Conservation (phyloP, 148 eudicot genomes). For the Dysphania ambrosioides region DNA sequence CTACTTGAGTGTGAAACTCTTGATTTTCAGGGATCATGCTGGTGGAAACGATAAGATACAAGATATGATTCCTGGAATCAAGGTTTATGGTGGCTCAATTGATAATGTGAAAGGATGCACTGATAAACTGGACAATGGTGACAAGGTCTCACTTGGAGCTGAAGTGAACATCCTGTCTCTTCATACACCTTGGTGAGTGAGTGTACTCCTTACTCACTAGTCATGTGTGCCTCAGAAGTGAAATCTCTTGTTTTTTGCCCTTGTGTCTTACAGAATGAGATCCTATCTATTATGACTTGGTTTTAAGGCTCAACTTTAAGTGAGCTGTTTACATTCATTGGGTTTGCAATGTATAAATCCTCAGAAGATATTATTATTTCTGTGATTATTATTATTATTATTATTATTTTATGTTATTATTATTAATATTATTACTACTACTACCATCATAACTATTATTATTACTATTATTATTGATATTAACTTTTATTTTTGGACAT, state of each 20-base stretch:
- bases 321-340: neutral
- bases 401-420: too few relatives aligned
- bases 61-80: conserved; percentile 66
- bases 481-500: too few relatives aligned
- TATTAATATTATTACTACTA: too few relatives aligned
- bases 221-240: conserved; percentile 3
- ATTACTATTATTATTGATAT: too few relatives aligned
- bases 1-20: conserved; percentile 6
- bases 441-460: too few relatives aligned
- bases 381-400: too few relatives aligned
- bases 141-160: conserved; percentile 61
- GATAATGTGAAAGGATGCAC: conserved; percentile 89
- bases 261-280: neutral
- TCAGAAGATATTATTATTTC: neutral
- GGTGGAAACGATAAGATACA: conserved; percentile 84
- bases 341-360: neutral
- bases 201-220: conserved; percentile 3
- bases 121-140: conserved; percentile 75
- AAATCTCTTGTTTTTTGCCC: neutral
- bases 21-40: conserved; percentile 77
- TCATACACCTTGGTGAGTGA: conserved; percentile 79
- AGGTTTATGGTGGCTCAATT: conserved; percentile 80
- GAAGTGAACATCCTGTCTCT: conserved; percentile 61
- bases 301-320: neutral
- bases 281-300: neutral